Conservation (phyloP, 441 rosid genomes). For the Populus hybrid region DNA sequence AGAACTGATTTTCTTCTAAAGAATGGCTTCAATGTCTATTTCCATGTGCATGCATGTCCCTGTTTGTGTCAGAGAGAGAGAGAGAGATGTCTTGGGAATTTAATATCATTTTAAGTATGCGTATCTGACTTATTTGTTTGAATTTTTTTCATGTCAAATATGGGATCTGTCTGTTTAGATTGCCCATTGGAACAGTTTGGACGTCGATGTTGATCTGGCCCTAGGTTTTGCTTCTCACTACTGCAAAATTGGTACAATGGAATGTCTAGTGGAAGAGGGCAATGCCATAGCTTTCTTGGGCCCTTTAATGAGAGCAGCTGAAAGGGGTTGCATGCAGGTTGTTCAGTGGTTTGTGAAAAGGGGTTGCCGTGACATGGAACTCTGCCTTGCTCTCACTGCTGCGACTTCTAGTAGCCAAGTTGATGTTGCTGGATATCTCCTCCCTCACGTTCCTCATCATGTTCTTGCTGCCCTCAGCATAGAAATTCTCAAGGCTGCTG, state of each 20-base stretch:
- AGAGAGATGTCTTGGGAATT: background rate
- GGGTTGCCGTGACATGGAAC: constrained; percentile 83
- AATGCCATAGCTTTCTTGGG: constrained; percentile 84
- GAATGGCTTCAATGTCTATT: background rate
- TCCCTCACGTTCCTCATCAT: constrained; percentile 78
- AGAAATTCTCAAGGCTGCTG: constrained; percentile 92
- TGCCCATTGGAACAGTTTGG: constrained; percentile 95
- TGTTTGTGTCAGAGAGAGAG: background rate
- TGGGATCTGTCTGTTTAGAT: constrained; percentile 44
- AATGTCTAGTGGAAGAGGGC: constrained; percentile 94
- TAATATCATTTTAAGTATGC: background rate
- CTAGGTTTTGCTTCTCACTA: constrained; percentile 88
- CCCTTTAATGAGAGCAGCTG: constrained; percentile 91
- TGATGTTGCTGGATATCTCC: constrained; percentile 70
- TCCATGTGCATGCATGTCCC: background rate
- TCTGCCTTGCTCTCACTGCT: constrained; percentile 83
- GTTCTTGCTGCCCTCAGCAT: constrained; percentile 79
- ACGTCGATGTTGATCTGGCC: constrained; percentile 88
- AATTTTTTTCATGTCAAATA: constrained; percentile 5
- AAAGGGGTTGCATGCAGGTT: constrained; percentile 88
- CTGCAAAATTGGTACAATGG: constrained; percentile 88
- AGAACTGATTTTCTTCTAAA: background rate
- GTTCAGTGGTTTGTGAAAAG: constrained; percentile 88
- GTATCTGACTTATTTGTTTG: background rate
- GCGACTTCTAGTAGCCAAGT: constrained; percentile 90